Evolutionary conservation across 2,329 filamentous ascomycete genomes (phyloP), one percentile per base, ranked within the genome.

Genomic region (Lojkania enalia): DNA sequence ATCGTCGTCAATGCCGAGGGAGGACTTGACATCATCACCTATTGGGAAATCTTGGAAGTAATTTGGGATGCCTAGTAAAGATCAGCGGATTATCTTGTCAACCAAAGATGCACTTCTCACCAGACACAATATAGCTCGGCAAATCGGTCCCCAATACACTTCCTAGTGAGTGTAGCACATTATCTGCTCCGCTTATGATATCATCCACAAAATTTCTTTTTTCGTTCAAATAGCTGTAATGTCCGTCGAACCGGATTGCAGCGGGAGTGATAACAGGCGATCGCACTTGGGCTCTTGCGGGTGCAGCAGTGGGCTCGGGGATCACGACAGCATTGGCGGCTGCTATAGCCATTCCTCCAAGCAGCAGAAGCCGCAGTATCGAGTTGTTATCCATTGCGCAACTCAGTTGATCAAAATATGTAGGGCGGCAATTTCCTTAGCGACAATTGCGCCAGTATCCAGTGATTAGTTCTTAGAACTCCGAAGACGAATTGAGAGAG

Each of bases 1-100:
- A 21, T 71, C 68, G 46, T 82, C 77, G 41, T 75, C 73, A 23
- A 89, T 73, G 1, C 80, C 82, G 4, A 88, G 73, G 25, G 78
- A 81, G 52, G 79, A 84, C 60, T 80, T 68, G 1, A 88, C 86
- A 5, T 74, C 71, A 30, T 72, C 72, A 25, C 82, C 83, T 2
- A 79, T 83, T 1, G 86, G 85, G 27, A 89, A 79, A 54, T 78
- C 76, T 43, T 84, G 78, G 64, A 86, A 87, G 71, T 79, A 88
- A 44, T 86, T 78, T 1, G 85, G 82, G 1, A 89, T 75, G 16
- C 83, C 67, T 69, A 38, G 35, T 32, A 19, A 21, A 19, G 9
- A 16, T 42, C 9, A 42, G 40, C 40, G 9, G 9, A 15, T 16
- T 16, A 16, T 11, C 30, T 9, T 33, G 9, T 25, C 15, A 12